Evolutionary conservation across 2,329 filamentous ascomycete species (phyloP).

Genomic region (Aureobasidium sp.): DNA sequence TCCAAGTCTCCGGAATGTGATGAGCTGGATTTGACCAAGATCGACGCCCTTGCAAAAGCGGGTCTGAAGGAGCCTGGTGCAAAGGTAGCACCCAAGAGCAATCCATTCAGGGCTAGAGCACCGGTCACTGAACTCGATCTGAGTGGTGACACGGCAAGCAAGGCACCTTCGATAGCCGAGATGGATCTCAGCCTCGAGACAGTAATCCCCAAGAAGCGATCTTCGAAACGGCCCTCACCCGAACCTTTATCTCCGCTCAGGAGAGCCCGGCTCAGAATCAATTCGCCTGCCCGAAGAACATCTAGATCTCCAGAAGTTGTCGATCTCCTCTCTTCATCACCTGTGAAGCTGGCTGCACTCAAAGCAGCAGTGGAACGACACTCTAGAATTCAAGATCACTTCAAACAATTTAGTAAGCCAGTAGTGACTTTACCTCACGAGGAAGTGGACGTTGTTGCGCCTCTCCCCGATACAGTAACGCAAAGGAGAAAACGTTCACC

Average conservation of each 20-base stretch:
- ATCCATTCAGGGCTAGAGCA: background rate
- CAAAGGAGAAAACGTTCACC: conserved; percentile 23
- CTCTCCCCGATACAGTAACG: conserved; percentile 25
- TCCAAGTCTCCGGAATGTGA: background rate
- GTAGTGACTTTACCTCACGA: background rate
- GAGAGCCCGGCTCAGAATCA: conserved; percentile 17
- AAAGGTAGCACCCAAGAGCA: background rate
- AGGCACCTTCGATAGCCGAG: conserved; percentile 1
- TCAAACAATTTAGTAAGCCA: conserved; percentile 8
- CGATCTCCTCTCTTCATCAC: conserved; percentile 23
- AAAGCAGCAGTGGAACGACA: background rate
- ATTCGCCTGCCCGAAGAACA: conserved; percentile 20
- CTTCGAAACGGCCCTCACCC: conserved; percentile 15
- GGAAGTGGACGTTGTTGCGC: background rate
- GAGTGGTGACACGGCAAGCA: background rate
- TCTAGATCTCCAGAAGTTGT: conserved; percentile 21
- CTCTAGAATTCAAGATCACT: conserved; percentile 7
- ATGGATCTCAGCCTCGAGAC: conserved; percentile 9
- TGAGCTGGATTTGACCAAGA: conserved; percentile 7
- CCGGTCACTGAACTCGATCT: background rate
- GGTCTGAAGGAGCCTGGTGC: background rate
- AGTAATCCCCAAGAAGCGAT: background rate
- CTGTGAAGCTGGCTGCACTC: conserved; percentile 7
- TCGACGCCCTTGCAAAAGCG: background rate
- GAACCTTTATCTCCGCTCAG: conserved; percentile 19